These are phyloP conservation scores for Grammothele lineata DNA, from an alignment of 768 basidiomycete genomes.

Conservation along the genomic window DNA sequence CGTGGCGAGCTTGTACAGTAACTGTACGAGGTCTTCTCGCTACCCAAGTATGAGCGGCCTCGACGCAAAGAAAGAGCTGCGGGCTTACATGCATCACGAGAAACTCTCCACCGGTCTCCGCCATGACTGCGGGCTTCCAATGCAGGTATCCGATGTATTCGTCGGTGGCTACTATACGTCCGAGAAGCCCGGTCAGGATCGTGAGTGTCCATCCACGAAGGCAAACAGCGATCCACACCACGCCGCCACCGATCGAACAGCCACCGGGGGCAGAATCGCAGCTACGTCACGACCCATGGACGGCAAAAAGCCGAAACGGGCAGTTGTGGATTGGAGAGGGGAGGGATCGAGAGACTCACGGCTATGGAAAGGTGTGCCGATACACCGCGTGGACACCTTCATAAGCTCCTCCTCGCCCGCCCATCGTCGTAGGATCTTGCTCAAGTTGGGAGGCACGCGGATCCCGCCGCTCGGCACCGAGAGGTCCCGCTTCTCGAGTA, in stretches of 20 bases:
- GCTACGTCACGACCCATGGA: too few relatives aligned
- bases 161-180: conserved; percentile 41
- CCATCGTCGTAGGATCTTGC: conserved; percentile 52
- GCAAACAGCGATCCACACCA: too few relatives aligned
- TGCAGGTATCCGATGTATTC: conserved; percentile 41
- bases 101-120: conserved; percentile 46
- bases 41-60: conserved; percentile 19
- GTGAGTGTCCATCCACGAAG: too few relatives aligned
- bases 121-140: conserved; percentile 44
- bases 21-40: conserved; percentile 48
- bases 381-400: conserved; percentile 32
- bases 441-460: conserved; percentile 56
- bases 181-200: too few relatives aligned
- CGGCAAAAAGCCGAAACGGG: too few relatives aligned
- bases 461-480: conserved; percentile 35
- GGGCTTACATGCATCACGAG: conserved; percentile 43
- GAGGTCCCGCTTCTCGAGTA: conserved; percentile 48
- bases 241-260: too few relatives aligned
- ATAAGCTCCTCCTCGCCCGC: conserved; percentile 43
- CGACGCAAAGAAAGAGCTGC: background rate
- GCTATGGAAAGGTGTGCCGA: conserved; percentile 30
- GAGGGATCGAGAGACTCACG: conserved; percentile 24
- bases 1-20: conserved; percentile 43
- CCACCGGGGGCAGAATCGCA: too few relatives aligned
- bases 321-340: too few relatives aligned